Evolutionary conservation across 495 filamentous ascomycete species (phyloP), one percentile per base, ranked within the genome.

Genomic region (Neurospora sublineolata): DNA sequence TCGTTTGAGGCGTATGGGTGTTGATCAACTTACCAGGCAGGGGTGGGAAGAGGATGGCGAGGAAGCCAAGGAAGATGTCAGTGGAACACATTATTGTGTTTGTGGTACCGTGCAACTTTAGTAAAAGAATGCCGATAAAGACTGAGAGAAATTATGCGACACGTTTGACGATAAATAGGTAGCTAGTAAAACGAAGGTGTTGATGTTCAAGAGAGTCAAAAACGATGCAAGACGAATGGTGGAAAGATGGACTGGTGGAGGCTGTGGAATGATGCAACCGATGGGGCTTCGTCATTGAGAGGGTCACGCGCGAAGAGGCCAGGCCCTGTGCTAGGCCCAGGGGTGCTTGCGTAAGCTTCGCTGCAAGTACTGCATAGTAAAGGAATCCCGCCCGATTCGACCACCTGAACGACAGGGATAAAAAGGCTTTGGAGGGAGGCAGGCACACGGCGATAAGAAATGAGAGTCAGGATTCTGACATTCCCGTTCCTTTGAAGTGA

Each of bases 41-140:
- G 37, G 95, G 95, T 16, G 95, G 95, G 83, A 99, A 98, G 79
- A 99, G 87, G 77, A 98, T 86, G 76, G 94, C 93, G 75, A 99
- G 81, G 39, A 97, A 77, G 80, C 87, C 92, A 75, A 99, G 90
- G 82, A 98, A 97, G 74, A 93, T 86, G 83, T 99, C 95, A 70
- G 84, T 77, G 71, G 91, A 89, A 83, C 93, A 93, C 83, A 84
- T 84, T 27, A 44, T 42, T 70, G 37, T 38, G 23, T 3, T 68
- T 38, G 36, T 38, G 40, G 46, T 64, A 64, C 52, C 30, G 52
- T 64, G 14, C 52, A 33, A 33, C 14, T 14, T 18, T 7, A 0
- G 27, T 14, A 1, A 6, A 60, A 30, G 52, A 33, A 64, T 64
- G 6, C 52, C 7, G n/a, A 2, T 4, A 64, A 16, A 33, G 27